Conservation (phyloP, 306 rosid species). For the Vigna mungo region DNA sequence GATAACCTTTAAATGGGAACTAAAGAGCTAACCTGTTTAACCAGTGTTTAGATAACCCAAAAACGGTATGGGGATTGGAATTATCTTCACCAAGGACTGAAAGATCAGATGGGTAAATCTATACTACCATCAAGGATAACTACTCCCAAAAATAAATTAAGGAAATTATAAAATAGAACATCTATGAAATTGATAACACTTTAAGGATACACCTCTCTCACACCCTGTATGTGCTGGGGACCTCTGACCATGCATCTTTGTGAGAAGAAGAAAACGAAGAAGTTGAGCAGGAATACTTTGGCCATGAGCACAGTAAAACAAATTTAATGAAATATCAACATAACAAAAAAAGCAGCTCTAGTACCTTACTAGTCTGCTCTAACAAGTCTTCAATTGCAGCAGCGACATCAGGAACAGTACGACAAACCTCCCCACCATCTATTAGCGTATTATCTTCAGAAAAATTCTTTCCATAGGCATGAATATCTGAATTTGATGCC, state of each 20-base stretch:
- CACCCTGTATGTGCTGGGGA: constrained; percentile 66
- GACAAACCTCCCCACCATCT: constrained; percentile 49
- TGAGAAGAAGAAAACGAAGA: constrained; percentile 45
- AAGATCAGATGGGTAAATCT: constrained; percentile 71
- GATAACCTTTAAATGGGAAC: constrained; percentile 28
- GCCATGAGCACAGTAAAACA: constrained; percentile 20
- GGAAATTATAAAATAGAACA: constrained; percentile 34
- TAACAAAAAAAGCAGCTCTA: constrained; percentile 41
- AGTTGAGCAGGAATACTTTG: constrained; percentile 43
- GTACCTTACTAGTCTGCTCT: constrained; percentile 96
- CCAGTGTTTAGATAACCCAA: constrained; percentile 80
- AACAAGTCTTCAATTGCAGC: constrained; percentile 94
- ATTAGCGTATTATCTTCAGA: constrained; percentile 52
- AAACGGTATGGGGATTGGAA: constrained; percentile 62
- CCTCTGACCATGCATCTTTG: constrained; percentile 79
- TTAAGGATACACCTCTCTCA: constrained; percentile 73
- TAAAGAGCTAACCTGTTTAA: constrained; percentile 64
- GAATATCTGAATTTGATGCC: constrained; percentile 47
- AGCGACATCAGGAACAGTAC: constrained; percentile 90
- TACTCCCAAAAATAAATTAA: neutral
- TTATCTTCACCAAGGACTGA: constrained; percentile 66
- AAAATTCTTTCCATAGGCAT: constrained; percentile 48
- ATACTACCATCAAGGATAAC: constrained; percentile 62
- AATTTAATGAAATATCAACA: constrained; percentile 13
- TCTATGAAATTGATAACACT: constrained; percentile 38